Conservation (phyloP, 2,329 filamentous ascomycete genomes). For the Colletotrichum camelliae region DNA sequence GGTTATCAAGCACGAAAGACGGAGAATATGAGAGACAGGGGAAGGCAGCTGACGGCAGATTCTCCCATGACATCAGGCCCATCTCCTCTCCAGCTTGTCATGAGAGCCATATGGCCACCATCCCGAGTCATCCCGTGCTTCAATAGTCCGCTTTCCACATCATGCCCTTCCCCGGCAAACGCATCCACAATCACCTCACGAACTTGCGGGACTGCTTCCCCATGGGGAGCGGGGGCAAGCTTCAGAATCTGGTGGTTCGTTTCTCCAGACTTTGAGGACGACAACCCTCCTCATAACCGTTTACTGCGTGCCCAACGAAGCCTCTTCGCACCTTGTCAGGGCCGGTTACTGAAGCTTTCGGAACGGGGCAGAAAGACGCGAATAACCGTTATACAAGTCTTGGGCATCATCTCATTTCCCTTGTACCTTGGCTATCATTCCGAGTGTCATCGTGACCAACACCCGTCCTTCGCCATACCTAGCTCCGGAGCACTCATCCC, state of each 20-base stretch:
- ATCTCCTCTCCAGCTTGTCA: not conserved
- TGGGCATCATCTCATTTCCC: not conserved
- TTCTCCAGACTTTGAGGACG: not conserved
- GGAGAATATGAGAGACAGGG: not conserved
- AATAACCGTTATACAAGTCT: accelerated
- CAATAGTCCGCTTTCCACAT: not conserved
- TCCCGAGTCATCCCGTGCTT: not conserved
- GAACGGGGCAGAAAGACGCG: not conserved
- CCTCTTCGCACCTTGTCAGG: accelerated
- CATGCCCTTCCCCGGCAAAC: not conserved
- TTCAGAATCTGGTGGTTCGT: not conserved
- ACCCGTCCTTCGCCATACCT: not conserved
- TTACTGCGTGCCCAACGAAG: accelerated
- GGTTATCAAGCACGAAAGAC: not conserved
- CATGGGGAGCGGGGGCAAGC: slow-evolving; percentile 8
- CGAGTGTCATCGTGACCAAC: not conserved
- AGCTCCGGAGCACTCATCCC: not conserved
- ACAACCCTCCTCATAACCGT: not conserved
- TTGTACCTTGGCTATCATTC: accelerated
- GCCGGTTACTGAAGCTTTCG: accelerated
- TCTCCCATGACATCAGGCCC: not conserved
- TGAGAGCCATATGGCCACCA: not conserved
- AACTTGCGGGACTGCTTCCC: slow-evolving; percentile 17
- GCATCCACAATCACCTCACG: slow-evolving; percentile 13
- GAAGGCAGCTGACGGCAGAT: not conserved